Percentiles rank a stretch among this genome's conserved stretches.
Conservation (phyloP, 2,329 filamentous ascomycete genomes). For the Colletotrichum tropicale region DNA sequence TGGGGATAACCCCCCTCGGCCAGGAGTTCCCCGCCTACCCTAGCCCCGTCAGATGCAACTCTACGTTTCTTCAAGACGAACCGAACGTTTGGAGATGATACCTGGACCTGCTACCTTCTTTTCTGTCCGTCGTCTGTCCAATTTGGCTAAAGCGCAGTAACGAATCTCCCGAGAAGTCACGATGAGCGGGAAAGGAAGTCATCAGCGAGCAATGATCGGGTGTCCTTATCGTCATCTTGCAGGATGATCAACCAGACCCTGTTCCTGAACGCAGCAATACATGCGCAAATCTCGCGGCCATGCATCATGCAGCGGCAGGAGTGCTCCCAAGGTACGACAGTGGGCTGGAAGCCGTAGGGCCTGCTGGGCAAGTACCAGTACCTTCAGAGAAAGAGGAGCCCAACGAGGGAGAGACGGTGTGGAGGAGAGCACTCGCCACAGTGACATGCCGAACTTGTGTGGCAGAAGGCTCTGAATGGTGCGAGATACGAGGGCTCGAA, state of each 20-base stretch:
- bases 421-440: slow-evolving; percentile 5
- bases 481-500: slow-evolving; percentile 1
- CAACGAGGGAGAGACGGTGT: background rate
- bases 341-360: slow-evolving; percentile 6
- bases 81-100: background rate
- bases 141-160: background rate
- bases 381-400: background rate
- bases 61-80: background rate
- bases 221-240: background rate
- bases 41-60: background rate
- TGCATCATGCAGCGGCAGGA: slow-evolving; percentile 16
- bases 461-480: background rate
- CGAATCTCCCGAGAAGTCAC: background rate
- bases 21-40: background rate
- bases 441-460: background rate
- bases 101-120: background rate
- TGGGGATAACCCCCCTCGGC: background rate
- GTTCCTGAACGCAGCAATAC: background rate
- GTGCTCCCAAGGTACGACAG: background rate
- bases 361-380: slow-evolving; percentile 15
- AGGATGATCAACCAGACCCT: background rate
- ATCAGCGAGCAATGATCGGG: background rate
- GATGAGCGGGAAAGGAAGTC: background rate
- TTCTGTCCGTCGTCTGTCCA: background rate
- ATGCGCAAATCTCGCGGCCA: background rate